phyloP scores from a whole-genome alignment of 305 asterid species.

The Solanum hybrid region DNA sequence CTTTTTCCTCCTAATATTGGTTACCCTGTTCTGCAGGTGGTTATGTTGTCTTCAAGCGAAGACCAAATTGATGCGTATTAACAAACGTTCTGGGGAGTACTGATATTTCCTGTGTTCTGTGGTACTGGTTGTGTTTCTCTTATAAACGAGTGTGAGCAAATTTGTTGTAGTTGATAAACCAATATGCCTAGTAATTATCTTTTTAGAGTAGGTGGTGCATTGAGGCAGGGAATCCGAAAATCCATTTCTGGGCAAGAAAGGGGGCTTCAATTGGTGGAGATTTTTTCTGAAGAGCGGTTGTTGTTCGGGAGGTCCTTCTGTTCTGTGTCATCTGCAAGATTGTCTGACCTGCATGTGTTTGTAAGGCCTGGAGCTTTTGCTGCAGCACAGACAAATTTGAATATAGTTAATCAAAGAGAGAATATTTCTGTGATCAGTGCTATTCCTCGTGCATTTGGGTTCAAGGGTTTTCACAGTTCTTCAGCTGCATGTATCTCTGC shows the following conservation, averaged over 20 bases:
- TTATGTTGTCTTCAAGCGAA: background rate
- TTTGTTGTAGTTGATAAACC: conserved; percentile 16
- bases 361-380: conserved; percentile 54
- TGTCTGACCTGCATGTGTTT: conserved; percentile 34
- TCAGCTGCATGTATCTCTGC: conserved; percentile 52
- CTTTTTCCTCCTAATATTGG: background rate
- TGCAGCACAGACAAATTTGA: conserved; percentile 57
- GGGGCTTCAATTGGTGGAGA: conserved; percentile 34
- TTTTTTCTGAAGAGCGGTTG: conserved; percentile 36
- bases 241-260: conserved; percentile 39
- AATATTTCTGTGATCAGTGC: conserved; percentile 57
- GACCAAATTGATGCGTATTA: background rate
- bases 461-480: conserved; percentile 39
- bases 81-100: background rate
- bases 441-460: conserved; percentile 43
- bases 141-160: conserved; percentile 12
- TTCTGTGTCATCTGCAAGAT: conserved; percentile 28
- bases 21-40: background rate
- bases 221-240: conserved; percentile 42
- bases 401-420: conserved; percentile 39
- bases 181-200: conserved; percentile 73
- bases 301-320: conserved; percentile 36
- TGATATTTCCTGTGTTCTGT: background rate
- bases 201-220: conserved; percentile 41
- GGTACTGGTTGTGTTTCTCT: conserved; percentile 17